Evolutionary conservation across 2,329 filamentous ascomycete genomes (phyloP).

Genomic region (Monascus ruber): DNA sequence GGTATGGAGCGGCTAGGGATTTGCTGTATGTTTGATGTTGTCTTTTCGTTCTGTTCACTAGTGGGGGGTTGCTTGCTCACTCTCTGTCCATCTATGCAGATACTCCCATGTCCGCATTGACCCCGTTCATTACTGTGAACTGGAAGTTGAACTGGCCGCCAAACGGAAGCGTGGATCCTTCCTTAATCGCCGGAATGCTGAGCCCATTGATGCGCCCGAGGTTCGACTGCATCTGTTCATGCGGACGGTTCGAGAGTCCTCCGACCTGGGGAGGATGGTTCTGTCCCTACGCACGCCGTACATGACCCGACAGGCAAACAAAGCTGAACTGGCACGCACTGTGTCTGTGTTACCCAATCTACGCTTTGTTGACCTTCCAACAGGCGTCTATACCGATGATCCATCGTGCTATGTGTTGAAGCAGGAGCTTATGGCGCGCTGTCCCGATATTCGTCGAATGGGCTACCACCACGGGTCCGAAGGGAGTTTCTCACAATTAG

Average conservation of each 20-base stretch:
- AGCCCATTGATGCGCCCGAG: conserved; percentile 68
- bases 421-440: conserved; percentile 73
- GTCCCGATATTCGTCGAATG: conserved; percentile 80
- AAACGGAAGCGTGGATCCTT: conserved; percentile 63
- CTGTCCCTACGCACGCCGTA: conserved; percentile 80
- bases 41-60: conserved; percentile 5
- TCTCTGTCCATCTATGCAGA: conserved; percentile 32
- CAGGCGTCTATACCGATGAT: conserved; percentile 77
- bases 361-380: conserved; percentile 79
- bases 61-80: too few species aligned
- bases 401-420: conserved; percentile 61
- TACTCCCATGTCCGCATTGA: conserved; percentile 89
- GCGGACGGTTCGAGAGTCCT: conserved; percentile 69
- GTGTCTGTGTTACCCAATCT: conserved; percentile 77
- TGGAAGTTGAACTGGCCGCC: conserved; percentile 70
- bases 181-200: conserved; percentile 63
- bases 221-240: conserved; percentile 67
- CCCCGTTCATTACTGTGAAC: conserved; percentile 84
- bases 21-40: conserved; percentile 47
- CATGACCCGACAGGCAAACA: conserved; percentile 82
- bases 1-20: conserved; percentile 49
- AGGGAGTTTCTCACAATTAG: conserved; percentile 59
- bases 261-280: conserved; percentile 57
- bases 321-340: conserved; percentile 71
- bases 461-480: conserved; percentile 70